A percentile compares a stretch with the other conserved stretches of the same genome.
phyloP scores from a whole-genome alignment of 352 stramenopile genomes.

The Phytophthora tentaculata region DNA sequence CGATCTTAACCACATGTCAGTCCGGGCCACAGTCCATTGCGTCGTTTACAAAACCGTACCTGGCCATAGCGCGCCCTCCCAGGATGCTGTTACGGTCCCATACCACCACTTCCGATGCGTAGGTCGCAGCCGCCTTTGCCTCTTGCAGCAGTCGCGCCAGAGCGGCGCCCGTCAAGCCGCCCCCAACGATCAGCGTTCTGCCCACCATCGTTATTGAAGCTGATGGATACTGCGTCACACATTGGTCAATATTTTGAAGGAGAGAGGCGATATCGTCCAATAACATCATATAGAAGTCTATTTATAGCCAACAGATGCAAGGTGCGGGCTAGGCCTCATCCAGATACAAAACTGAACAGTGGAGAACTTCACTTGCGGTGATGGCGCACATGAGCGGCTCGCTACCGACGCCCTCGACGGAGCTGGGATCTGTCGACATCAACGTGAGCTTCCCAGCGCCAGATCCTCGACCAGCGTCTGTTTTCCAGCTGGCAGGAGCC shows the following conservation, averaged over 20 bases:
- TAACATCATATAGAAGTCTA: constrained; percentile 3
- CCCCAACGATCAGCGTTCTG: constrained; percentile 68
- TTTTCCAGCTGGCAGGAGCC: constrained; percentile 49
- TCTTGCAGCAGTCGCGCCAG: constrained; percentile 61
- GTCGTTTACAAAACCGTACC: constrained; percentile 29
- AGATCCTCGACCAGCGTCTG: constrained; percentile 34
- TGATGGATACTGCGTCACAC: not conserved
- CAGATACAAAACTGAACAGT: constrained; percentile 30
- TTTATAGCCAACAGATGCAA: constrained; percentile 36
- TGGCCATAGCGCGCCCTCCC: constrained; percentile 70
- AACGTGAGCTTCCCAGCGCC: constrained; percentile 38
- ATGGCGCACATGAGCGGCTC: constrained; percentile 25
- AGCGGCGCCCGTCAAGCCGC: constrained; percentile 63
- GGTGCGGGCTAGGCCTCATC: constrained; percentile 13
- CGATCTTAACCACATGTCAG: constrained; percentile 36
- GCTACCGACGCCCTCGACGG: constrained; percentile 19
- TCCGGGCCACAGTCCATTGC: not conserved
- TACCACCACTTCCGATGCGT: constrained; percentile 49
- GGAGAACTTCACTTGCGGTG: constrained; percentile 34
- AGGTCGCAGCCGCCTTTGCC: constrained; percentile 40
- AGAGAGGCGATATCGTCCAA: constrained; percentile 15
- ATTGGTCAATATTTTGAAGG: constrained; percentile 29
- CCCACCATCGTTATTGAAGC: constrained; percentile 37
- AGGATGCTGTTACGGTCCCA: constrained; percentile 81
- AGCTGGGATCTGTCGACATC: constrained; percentile 35